phyloP scores from a whole-genome alignment of 805 yeast species.

The Ogataea pini region DNA sequence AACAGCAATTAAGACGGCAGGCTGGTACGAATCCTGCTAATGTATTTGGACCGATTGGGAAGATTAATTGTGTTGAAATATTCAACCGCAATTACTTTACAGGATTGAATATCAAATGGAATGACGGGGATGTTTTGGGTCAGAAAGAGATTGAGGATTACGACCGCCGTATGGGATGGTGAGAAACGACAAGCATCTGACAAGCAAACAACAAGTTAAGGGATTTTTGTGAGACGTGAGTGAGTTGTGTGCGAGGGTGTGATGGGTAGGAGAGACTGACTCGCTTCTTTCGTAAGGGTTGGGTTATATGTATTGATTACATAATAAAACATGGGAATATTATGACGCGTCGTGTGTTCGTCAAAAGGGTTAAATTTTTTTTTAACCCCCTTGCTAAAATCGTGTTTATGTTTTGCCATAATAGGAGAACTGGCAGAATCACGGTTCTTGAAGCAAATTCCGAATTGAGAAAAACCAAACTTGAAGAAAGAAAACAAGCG shows the following conservation, averaged over 20 bases:
- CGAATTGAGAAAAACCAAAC: slow-evolving; percentile 22
- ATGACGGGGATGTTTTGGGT: slow-evolving; percentile 24
- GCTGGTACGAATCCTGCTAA: slow-evolving; percentile 25
- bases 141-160: slow-evolving; percentile 29
- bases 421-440: slow-evolving; percentile 23
- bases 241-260: too few species aligned
- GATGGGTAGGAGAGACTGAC: too few species aligned
- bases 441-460: slow-evolving; percentile 20
- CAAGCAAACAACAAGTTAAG: too few species aligned
- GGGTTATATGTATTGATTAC: not conserved
- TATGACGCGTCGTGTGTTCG: slow-evolving; percentile 5
- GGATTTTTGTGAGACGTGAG: too few species aligned
- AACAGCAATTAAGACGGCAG: slow-evolving; percentile 24
- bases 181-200: too few species aligned
- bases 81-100: slow-evolving; percentile 26
- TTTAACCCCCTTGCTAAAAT: not conserved
- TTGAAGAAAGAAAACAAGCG: slow-evolving; percentile 20
- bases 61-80: slow-evolving; percentile 26
- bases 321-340: not conserved
- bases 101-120: slow-evolving; percentile 31
- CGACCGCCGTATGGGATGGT: slow-evolving; percentile 32
- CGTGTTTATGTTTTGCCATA: slow-evolving; percentile 27
- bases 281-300: too few species aligned
- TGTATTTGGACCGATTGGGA: slow-evolving; percentile 29
- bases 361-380: not conserved